Percentiles rank a stretch among this genome's conserved stretches.
phyloP scores from a whole-genome alignment of 2,329 filamentous ascomycete genomes.

The Dactylellina leptospora region DNA sequence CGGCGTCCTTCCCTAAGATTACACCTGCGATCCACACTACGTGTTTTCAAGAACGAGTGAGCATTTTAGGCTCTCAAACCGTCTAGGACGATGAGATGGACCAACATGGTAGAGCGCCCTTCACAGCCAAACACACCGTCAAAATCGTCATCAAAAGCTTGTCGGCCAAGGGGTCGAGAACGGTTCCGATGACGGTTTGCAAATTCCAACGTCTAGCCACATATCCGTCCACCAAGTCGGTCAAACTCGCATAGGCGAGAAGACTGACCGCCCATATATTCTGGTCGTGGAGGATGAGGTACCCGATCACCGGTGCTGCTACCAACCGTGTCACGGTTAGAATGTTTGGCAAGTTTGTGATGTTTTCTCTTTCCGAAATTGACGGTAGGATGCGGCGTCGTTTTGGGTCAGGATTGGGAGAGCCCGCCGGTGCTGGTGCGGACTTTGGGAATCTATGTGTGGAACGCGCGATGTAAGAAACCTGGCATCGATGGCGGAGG shows the following conservation, averaged over 20 bases:
- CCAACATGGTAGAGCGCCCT: slow-evolving; percentile 76
- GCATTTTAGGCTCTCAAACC: slow-evolving; percentile 11
- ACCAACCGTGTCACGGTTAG: slow-evolving; percentile 86
- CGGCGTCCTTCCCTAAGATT: slow-evolving; percentile 87
- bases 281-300: slow-evolving; percentile 83
- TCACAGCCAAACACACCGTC: slow-evolving; percentile 82
- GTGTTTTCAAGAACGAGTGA: background rate
- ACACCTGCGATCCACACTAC: slow-evolving; percentile 85
- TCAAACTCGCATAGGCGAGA: slow-evolving; percentile 91
- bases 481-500: background rate
- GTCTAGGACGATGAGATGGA: background rate
- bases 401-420: slow-evolving; percentile 9
- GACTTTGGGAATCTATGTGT: slow-evolving; percentile 31
- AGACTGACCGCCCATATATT: slow-evolving; percentile 80
- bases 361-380: slow-evolving; percentile 75
- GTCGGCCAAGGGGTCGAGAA: slow-evolving; percentile 97
- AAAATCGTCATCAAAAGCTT: slow-evolving; percentile 94
- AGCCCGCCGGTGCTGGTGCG: background rate
- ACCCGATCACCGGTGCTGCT: slow-evolving; percentile 84
- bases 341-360: slow-evolving; percentile 95
- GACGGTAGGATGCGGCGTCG: slow-evolving; percentile 35
- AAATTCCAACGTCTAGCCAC: slow-evolving; percentile 87
- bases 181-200: slow-evolving; percentile 90
- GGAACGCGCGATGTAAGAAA: no score
- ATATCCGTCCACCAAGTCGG: slow-evolving; percentile 91